Evolutionary conservation across 1,284 basidiomycete species (phyloP), one percentile per base, ranked within the genome.

Genomic region (Malassezia pachydermatis): DNA sequence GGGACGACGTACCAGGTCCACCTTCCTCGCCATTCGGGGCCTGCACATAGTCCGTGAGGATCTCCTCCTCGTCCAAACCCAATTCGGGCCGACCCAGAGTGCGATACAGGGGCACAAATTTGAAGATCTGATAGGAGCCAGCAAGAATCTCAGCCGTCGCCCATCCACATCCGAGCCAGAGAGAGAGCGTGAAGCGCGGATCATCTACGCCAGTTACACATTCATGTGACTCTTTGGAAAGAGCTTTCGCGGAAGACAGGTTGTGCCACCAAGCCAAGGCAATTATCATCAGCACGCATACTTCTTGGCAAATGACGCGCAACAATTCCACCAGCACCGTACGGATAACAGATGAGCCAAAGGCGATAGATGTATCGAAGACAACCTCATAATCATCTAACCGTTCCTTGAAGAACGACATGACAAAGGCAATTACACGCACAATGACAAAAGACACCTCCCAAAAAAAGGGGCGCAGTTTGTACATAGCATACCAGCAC

Each of bases 161-260:
- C 50, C 50, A 52, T 5, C 50, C 50, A 9, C 25, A 28, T 16
- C 44, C 50, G 19, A 52, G 39, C 50, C 50, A 52, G 5, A 52
- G 38, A 3, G 50, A n/a, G 8, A 52, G 25, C 19, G 30, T 4
- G 25, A 52, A 52, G n/a, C 50, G 50, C 2, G 50, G 50, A 32
- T 52, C 50, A 23, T 52, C 50, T 4, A 46, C 17, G 13, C 27
- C 50, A 24, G 41, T n/a, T 39, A 24, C 29, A 39, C 50, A 52
- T 41, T 30, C 16, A 39, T 25, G 20, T 23, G 9, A n/a, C 6
- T 4, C n/a, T 30, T 25, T 23, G 2, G 25, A 13, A 14, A 41
- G 14, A n/a, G n/a, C n/a, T n/a, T n/a, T n/a, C n/a, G n/a, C n/a
- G n/a, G n/a, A n/a, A n/a, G n/a, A n/a, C n/a, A n/a, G n/a, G n/a